Conservation (phyloP, 768 basidiomycete genomes). For the Rhodotorula graminis region DNA sequence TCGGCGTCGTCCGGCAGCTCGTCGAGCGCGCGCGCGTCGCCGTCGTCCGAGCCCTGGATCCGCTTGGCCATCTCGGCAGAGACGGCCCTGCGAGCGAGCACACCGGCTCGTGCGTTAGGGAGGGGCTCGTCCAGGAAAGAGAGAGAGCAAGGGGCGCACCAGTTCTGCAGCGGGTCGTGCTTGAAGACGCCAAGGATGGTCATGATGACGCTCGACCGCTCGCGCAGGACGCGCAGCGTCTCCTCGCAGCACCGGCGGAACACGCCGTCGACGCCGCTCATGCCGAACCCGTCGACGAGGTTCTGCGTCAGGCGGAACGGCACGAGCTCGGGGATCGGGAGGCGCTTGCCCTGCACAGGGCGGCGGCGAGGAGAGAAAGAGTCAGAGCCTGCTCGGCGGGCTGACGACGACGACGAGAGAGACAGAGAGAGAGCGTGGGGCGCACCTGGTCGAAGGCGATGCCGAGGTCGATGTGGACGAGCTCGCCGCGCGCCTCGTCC, state of each 20-base stretch:
- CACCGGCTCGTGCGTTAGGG: too few relatives aligned
- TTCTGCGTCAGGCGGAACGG: slow-evolving; percentile 94
- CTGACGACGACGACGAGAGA: slow-evolving; percentile 32
- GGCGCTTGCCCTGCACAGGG: slow-evolving; percentile 64
- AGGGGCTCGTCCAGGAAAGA: neutral
- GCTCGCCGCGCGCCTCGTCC: slow-evolving; percentile 73
- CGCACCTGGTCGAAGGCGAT: slow-evolving; percentile 78
- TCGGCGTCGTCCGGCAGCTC: slow-evolving; percentile 81
- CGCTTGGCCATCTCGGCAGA: slow-evolving; percentile 58
- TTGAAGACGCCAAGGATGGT: slow-evolving; percentile 96
- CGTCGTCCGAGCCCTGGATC: slow-evolving; percentile 43
- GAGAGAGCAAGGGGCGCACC: slow-evolving; percentile 52
- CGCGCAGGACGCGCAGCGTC: slow-evolving; percentile 81
- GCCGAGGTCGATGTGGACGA: slow-evolving; percentile 92
- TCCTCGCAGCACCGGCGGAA: slow-evolving; percentile 94
- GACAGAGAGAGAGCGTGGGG: slow-evolving; percentile 4
- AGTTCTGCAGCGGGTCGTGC: slow-evolving; percentile 88
- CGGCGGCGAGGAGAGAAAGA: neutral
- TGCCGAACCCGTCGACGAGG: slow-evolving; percentile 89
- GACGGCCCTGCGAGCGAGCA: slow-evolving; percentile 48
- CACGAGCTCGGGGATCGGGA: slow-evolving; percentile 76
- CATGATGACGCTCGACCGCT: slow-evolving; percentile 78
- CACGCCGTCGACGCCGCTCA: slow-evolving; percentile 82
- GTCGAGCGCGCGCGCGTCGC: slow-evolving; percentile 48
- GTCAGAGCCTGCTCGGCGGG: neutral